Percentiles rank a stretch among this genome's conserved stretches.
phyloP scores from a whole-genome alignment of 2,329 filamentous ascomycete genomes.

The Colletotrichum sp. region DNA sequence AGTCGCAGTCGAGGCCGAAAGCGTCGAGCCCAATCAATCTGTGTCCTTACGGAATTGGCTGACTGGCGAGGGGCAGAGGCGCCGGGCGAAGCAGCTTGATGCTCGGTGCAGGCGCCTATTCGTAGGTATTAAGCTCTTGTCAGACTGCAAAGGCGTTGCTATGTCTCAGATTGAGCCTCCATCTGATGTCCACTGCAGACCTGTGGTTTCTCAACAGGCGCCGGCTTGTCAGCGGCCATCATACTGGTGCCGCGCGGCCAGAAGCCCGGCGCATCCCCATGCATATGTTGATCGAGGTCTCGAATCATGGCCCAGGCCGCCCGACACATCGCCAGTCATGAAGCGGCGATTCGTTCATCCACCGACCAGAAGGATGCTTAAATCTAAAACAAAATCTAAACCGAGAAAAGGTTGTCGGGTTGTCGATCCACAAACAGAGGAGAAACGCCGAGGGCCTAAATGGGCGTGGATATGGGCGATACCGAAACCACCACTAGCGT shows the following conservation, averaged over 20 bases:
- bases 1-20: not conserved
- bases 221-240: not conserved
- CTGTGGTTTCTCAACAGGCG: not conserved
- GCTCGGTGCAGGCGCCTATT: not conserved
- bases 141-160: not conserved
- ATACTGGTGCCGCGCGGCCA: slow-evolving; percentile 11
- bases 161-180: not conserved
- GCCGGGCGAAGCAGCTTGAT: not conserved
- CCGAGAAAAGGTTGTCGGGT: not conserved
- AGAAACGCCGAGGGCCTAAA: not conserved
- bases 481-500: slow-evolving; percentile 5
- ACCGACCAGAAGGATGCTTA: not conserved
- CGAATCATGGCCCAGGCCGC: not conserved
- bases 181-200: not conserved
- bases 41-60: not conserved
- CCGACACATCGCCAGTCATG: not conserved
- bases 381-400: slow-evolving; percentile 9
- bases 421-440: not conserved
- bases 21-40: not conserved
- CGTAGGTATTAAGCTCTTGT: not conserved
- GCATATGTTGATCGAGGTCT: not conserved
- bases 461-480: not conserved
- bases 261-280: not conserved
- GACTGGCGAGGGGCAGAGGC: not conserved
- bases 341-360: not conserved